Base-by-base conservation (phyloP, 2,329 filamentous ascomycete species). In the Neonectria magnoliae region DNA sequence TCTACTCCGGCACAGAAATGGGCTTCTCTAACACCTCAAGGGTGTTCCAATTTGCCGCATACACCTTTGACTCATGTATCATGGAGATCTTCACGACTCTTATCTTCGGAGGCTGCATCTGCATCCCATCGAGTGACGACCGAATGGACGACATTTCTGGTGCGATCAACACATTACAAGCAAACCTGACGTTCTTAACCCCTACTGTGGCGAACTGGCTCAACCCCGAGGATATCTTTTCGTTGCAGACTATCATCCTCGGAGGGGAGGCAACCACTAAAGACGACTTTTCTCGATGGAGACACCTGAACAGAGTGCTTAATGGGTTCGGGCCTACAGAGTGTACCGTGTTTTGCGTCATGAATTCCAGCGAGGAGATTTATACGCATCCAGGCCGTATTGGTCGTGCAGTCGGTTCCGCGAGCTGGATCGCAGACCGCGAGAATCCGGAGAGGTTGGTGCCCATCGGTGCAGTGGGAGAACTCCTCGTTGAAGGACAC, bases 401-500 rank as follows among this genome's bases (percentile, higher is more conserved):
- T 20, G 42, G 42, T 11, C 42, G 42, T 13, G 18, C 42, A 22
- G 42, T 45, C 18, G 42, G 42, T 22, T 45, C 42, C n/a, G n/a
- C 38, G 1, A 54, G 50, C n/a, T 79, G 76, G 76, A 62, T 80
- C 36, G 75, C 74, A 6, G 70, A 77, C 16, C 66, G 70, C 1
- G 55, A 67, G 5, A 62, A 77, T 48, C 70, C 71, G 48, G 58
- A 75, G 47, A 38, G 53, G 3, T 65, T 78, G 9, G 52, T 71
- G 1, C 75, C 75, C 1, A 58, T 77, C 11, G 78, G 77, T 1
- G 71, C 64, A 6, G 62, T 70, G 0, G 78, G 78, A 9, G 78
- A 80, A 55, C 62, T 80, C 7, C 60, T 78, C 5, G 68, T 82
- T 33, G 77, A 77, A 47, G 81, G 81, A 0, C 81, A 82, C 3